phyloP scores from a whole-genome alignment of 2,329 filamentous ascomycete species.

The Aspergillus candidus region DNA sequence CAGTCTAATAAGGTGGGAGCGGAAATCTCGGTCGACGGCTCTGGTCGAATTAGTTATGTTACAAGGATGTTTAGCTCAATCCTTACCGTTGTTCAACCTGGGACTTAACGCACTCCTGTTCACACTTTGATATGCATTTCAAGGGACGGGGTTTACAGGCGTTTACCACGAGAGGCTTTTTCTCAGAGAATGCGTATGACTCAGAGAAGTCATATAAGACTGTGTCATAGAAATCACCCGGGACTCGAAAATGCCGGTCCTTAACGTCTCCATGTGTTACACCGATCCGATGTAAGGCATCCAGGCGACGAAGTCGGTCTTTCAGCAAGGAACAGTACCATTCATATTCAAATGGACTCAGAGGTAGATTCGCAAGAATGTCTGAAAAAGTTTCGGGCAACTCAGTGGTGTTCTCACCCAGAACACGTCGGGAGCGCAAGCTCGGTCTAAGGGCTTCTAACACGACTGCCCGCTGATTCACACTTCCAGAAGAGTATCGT shows the following conservation, averaged over 20 bases:
- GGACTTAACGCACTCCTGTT: conserved; percentile 5
- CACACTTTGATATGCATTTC: conserved; percentile 5
- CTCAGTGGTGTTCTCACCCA: not conserved
- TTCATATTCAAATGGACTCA: conserved; percentile 7
- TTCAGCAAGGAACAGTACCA: conserved; percentile 7
- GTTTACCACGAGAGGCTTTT: conserved; percentile 3
- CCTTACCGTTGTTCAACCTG: conserved; percentile 8
- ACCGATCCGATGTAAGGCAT: conserved; percentile 5
- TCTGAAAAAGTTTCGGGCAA: not conserved
- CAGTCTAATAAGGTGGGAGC: conserved; percentile 4
- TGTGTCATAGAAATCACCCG: conserved; percentile 8
- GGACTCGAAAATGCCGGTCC: conserved; percentile 10
- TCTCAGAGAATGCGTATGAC: conserved; percentile 7
- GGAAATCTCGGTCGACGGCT: conserved; percentile 5
- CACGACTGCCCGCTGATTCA: conserved; percentile 7
- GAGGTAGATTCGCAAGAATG: not conserved
- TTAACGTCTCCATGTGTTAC: conserved; percentile 9
- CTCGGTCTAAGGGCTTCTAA: conserved; percentile 5
- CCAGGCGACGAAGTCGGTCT: conserved; percentile 7
- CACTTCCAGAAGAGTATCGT: conserved; percentile 9
- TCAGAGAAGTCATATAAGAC: conserved; percentile 10
- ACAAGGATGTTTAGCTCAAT: not conserved
- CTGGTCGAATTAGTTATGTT: conserved; percentile 5
- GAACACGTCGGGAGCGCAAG: conserved; percentile 3
- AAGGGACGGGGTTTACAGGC: conserved; percentile 7